A percentile compares a stretch with the other conserved stretches of the same genome.
phyloP scores from a whole-genome alignment of 1,139 yeast species.

The Candida sp. region DNA sequence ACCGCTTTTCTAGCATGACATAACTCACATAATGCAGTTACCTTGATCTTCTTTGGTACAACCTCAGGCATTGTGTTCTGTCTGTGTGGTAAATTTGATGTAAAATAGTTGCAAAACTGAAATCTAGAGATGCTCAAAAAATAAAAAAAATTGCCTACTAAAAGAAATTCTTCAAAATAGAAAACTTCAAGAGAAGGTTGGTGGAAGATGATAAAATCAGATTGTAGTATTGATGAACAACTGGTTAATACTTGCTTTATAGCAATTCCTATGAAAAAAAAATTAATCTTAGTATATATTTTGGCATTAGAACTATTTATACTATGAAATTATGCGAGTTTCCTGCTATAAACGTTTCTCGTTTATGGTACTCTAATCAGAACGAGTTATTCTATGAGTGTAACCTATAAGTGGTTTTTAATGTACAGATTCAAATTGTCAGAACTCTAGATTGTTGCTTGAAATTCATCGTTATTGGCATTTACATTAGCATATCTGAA shows the following conservation, averaged over 20 bases:
- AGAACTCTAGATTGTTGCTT: slow-evolving; percentile 21
- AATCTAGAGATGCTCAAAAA: not conserved
- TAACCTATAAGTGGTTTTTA: slow-evolving; percentile 1
- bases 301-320: not conserved
- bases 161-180: no score
- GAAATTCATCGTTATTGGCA: slow-evolving; percentile 47
- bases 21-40: slow-evolving; percentile 67
- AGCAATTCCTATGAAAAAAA: no score
- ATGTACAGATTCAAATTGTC: slow-evolving; percentile 1
- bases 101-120: not conserved
- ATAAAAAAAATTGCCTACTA: no score
- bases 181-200: no score
- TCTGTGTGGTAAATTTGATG: not conserved
- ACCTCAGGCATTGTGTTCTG: slow-evolving; percentile 1
- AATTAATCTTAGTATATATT: not conserved
- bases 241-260: no score
- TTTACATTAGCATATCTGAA: slow-evolving; percentile 48
- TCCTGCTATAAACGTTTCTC: not conserved
- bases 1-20: slow-evolving; percentile 85
- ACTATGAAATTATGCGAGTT: not conserved
- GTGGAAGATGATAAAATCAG: no score
- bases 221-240: no score
- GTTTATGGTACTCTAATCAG: not conserved
- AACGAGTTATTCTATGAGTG: not conserved
- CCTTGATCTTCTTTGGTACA: slow-evolving; percentile 31